Base-by-base conservation (phyloP, 768 basidiomycete genomes). In the Russula compacta region DNA sequence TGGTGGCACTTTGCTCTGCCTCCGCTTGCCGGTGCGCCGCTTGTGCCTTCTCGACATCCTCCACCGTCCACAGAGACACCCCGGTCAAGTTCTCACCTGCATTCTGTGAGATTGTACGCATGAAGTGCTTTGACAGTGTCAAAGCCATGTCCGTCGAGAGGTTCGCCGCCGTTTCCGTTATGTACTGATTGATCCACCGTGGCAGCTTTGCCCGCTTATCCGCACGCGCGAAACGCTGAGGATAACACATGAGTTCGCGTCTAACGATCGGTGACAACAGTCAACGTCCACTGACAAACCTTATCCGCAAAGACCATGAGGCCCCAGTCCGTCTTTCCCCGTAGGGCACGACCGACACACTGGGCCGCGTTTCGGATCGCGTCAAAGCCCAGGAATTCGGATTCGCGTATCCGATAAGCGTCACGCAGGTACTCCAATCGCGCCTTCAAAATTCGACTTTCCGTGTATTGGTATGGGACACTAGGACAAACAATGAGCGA, bases 281-380 rank as follows among this genome's bases (percentile, higher is more conserved):
- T n/a, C n/a, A n/a, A 29, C n/a, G 14, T 46, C 29, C 33, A 52
- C 24, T 39, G n/a, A 67, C 71, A 49, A 36, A 94, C 97, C 83
- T 95, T 97, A 74, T 99, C 97, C 0, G 97, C 97, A 71, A 99
- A 99, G 11, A 98, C 85, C 97, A 99, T 99, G 68, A 99, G 74
- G 38, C 97, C 97, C 92, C 97, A 99, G 74, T 99, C 97, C 4
- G 97, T 98, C 78, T 99, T 99, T 65, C 97, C 97, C 53, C 97
- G 85, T 72, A 99, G 73, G 32, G 95, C 97, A 66, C 97, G 93
- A 29, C 97, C 97, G 8, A 99, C 95, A 72, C 97, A 99, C 70
- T 99, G 97, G 14, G 97, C 97, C 8, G 97, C 97, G 69, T 97
- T 98, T 58, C 97, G 85, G 92, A 99, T 98, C 12, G 97, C 97